These are phyloP conservation scores for Penicillium polonicum DNA, from an alignment of 2,329 filamentous ascomycete genomes.

Conservation along the genomic window DNA sequence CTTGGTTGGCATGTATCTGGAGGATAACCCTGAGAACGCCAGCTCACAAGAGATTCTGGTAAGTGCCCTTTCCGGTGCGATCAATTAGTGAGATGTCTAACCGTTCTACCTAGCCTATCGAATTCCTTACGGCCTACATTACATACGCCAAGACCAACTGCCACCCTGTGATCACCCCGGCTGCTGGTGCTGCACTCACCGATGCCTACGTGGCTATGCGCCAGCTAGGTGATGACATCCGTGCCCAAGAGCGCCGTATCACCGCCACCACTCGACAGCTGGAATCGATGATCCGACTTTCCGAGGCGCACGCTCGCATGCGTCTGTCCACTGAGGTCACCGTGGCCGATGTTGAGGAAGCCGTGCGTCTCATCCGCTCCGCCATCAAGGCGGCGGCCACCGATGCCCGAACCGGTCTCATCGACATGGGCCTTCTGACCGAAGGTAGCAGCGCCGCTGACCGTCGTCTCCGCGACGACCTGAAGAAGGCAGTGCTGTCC, in stretches of 20 bases:
- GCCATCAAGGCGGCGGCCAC: slow-evolving; percentile 98
- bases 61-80: slow-evolving; percentile 43
- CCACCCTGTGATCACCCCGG: slow-evolving; percentile 76
- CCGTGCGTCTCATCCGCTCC: slow-evolving; percentile 86
- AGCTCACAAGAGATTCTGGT: slow-evolving; percentile 75
- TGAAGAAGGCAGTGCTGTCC: slow-evolving; percentile 74
- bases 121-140: slow-evolving; percentile 95
- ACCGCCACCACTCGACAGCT: slow-evolving; percentile 95
- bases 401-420: slow-evolving; percentile 82
- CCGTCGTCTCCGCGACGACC: slow-evolving; percentile 74
- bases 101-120: slow-evolving; percentile 65
- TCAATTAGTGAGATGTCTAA: slow-evolving; percentile 15
- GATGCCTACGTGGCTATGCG: slow-evolving; percentile 92
- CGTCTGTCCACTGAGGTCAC: slow-evolving; percentile 75
- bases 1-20: slow-evolving; percentile 92
- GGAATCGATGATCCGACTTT: slow-evolving; percentile 95
- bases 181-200: slow-evolving; percentile 80
- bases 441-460: slow-evolving; percentile 93
- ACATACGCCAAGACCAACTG: slow-evolving; percentile 88
- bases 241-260: slow-evolving; percentile 89
- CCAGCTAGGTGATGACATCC: slow-evolving; percentile 82
- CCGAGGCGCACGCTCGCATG: slow-evolving; percentile 98
- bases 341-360: slow-evolving; percentile 79
- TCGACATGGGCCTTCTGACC: slow-evolving; percentile 93
- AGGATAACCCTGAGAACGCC: slow-evolving; percentile 86